Conservation (phyloP, 371 early-diverging fungal species). For the Apophysomyces sp. region DNA sequence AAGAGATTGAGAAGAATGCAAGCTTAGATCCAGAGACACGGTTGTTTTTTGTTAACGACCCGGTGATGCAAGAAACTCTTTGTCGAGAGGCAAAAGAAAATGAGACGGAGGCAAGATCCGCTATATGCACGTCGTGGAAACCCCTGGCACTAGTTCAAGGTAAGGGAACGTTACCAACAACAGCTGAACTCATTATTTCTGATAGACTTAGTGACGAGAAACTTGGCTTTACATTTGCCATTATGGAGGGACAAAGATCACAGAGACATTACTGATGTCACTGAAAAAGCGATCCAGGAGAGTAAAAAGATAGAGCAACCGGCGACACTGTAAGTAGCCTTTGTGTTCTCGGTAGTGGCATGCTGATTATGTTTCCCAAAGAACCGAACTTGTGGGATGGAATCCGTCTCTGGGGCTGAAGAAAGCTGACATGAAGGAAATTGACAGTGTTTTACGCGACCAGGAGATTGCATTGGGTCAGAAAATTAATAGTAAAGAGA, state of each 20-base stretch:
- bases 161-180: background rate
- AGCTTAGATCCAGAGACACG: background rate
- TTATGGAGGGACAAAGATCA: background rate
- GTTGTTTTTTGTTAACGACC: background rate
- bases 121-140: background rate
- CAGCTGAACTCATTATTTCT: background rate
- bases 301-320: background rate
- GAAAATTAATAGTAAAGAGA: background rate
- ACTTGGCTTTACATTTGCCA: background rate
- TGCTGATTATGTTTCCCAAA: no score
- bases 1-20: background rate
- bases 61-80: background rate
- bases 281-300: background rate
- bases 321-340: background rate
- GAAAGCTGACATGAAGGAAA: background rate
- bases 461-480: background rate
- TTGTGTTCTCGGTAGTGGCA: no score
- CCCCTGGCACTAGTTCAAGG: background rate
- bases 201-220: background rate
- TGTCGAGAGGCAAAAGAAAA: background rate
- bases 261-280: background rate
- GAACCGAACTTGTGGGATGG: background rate
- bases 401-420: background rate
- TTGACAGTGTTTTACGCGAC: background rate
- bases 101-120: background rate